Evolutionary conservation across 108 stramenopile genomes (phyloP).

Genomic region (Cyclotella sp.): DNA sequence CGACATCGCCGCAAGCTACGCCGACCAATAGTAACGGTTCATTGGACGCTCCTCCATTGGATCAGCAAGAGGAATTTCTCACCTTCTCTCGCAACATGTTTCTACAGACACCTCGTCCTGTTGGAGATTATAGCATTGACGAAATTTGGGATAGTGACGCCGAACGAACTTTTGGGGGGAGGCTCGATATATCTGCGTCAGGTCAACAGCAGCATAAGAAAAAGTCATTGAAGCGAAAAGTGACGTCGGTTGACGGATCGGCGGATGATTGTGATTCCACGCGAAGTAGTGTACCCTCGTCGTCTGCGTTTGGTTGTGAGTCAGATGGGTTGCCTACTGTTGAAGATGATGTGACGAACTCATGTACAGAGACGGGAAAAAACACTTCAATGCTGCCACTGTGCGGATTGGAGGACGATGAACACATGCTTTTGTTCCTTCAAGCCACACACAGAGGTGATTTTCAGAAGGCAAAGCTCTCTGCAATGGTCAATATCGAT

Average conservation of each 20-base stretch:
- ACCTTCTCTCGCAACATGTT: constrained; percentile 45
- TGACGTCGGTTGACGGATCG: background rate
- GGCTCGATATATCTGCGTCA: background rate
- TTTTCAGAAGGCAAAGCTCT: constrained; percentile 42
- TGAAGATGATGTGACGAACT: background rate
- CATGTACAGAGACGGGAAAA: constrained; percentile 9
- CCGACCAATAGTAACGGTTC: background rate
- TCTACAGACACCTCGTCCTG: constrained; percentile 49
- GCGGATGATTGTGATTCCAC: constrained; percentile 13
- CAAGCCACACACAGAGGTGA: constrained; percentile 37
- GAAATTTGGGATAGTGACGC: constrained; percentile 47
- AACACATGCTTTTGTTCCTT: constrained; percentile 43
- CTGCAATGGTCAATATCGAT: constrained; percentile 45
- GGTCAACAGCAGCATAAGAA: constrained; percentile 15
- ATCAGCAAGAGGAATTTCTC: constrained; percentile 41
- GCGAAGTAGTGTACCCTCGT: constrained; percentile 6
- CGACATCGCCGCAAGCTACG: background rate
- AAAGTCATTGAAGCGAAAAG: constrained; percentile 38
- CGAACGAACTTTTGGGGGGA: constrained; percentile 29
- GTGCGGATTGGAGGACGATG: constrained; percentile 53
- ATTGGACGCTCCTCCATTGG: background rate
- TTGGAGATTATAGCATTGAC: constrained; percentile 38
- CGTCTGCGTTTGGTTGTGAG: constrained; percentile 1
- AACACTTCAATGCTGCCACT: constrained; percentile 22
- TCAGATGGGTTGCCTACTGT: background rate